Base-by-base conservation (phyloP, 495 filamentous ascomycete genomes). In the Barbatosphaeria neglecta region DNA sequence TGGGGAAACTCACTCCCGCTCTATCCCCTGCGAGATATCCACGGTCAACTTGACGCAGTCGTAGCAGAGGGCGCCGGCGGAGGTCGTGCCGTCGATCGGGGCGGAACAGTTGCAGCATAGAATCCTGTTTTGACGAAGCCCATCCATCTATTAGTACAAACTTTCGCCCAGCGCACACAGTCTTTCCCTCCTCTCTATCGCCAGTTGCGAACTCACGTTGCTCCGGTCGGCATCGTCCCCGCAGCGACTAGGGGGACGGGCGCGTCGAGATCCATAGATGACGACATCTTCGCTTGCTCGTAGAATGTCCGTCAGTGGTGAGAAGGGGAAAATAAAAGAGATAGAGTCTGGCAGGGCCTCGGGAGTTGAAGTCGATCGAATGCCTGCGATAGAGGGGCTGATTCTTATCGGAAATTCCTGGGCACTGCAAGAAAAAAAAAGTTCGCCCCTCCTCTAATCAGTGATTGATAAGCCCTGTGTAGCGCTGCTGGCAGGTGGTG, bases 21-120 rank as follows among this genome's bases (percentile, higher is more conserved):
- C 89, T 47, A 96, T 87, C 51, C 90, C 90, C 64, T 83, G 69
- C n/a, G 90, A 89, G 49, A 96, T 88, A 61, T 98, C 92, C 58
- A 94, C 80, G 22, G 86, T 93, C 37, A 87, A 77, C 55, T 90
- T 90, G 50, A 98, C 75, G 72, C 92, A 98, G 70, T 95, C 88
- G 56, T 84, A 82, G 65, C 92, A 98, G 41, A 95, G 78, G 22
- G 90, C 90, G 40, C 87, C 88, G 44, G 87, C 82, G 9, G 87
- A 75, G 11, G 76, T 72, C n/a, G 85, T 92, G 58, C 90, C 90
- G 61, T 92, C 86, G 48, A 96, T 93, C n/a, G 87, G 80, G 47
- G 83, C 83, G 51, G 89, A 90, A 64, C 90, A 96, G 72, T 95
- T 90, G 68, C 83, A 94, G 65, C 90, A 96, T 22, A 96, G 84